A percentile compares a stretch with the other conserved stretches of the same genome.
phyloP scores from a whole-genome alignment of 495 filamentous ascomycete genomes.

The Cercophora samala region DNA sequence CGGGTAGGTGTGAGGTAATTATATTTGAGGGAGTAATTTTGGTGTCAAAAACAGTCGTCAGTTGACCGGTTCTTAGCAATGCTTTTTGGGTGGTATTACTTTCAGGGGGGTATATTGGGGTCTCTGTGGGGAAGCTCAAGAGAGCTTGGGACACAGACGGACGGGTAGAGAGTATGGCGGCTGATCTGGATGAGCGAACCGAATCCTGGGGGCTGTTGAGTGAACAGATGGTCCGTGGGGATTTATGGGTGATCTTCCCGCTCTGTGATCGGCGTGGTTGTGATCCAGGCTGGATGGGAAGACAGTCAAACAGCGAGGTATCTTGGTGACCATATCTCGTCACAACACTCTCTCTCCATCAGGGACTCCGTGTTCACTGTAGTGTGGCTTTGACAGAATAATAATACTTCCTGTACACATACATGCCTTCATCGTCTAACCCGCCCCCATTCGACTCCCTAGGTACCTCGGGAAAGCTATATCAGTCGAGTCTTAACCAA shows the following conservation, averaged over 20 bases:
- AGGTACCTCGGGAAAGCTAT: background rate
- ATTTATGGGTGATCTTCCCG: background rate
- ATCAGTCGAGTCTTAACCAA: conserved; percentile 11
- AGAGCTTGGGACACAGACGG: background rate
- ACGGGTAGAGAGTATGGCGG: background rate
- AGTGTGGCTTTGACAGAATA: background rate
- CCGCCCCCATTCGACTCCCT: background rate
- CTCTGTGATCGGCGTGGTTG: too few species aligned
- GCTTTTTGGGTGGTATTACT: background rate
- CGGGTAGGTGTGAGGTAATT: background rate
- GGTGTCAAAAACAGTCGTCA: background rate
- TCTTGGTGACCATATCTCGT: background rate
- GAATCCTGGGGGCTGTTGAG: too few species aligned
- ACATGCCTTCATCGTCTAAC: background rate
- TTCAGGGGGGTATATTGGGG: background rate
- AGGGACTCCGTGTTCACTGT: too few species aligned
- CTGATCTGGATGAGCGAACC: background rate
- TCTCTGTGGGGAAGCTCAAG: background rate
- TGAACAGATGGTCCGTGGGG: background rate
- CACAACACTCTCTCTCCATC: background rate
- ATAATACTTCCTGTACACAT: background rate
- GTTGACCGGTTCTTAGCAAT: background rate
- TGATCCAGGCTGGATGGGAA: background rate
- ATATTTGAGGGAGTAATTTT: background rate
- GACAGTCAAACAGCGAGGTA: background rate